These are phyloP conservation scores for Asclepias syriaca DNA, from an alignment of 257 asterid species.

Conservation along the genomic window DNA sequence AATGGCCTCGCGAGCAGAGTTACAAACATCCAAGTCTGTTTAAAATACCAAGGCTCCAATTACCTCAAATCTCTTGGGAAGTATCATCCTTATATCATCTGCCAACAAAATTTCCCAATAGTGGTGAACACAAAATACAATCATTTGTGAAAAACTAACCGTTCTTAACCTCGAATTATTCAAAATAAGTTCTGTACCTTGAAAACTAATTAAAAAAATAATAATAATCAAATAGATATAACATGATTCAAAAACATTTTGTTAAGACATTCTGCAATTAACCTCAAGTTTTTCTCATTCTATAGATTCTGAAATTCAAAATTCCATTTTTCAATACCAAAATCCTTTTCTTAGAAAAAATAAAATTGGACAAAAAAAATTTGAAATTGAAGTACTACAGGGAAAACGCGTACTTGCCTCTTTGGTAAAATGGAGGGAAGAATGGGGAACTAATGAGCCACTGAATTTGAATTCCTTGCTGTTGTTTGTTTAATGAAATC, in stretches of 20 bases:
- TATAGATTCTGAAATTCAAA: not conserved
- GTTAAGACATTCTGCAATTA: not conserved
- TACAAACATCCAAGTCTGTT: conserved; percentile 29
- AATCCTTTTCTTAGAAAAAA: too few relatives aligned
- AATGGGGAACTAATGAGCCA: too few relatives aligned
- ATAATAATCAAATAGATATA: not conserved
- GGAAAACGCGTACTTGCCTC: too few relatives aligned
- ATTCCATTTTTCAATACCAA: too few relatives aligned
- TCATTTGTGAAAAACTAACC: not conserved
- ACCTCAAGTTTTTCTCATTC: not conserved
- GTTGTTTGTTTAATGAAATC: too few relatives aligned
- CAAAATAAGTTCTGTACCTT: not conserved
- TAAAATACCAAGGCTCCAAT: conserved; percentile 63
- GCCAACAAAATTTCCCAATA: conserved; percentile 13
- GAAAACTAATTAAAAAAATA: not conserved
- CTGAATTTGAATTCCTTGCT: too few relatives aligned
- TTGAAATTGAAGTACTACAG: too few relatives aligned
- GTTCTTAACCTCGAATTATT: not conserved
- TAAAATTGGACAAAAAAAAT: too few relatives aligned
- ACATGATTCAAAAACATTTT: not conserved
- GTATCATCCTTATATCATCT: conserved; percentile 68
- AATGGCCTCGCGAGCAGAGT: conserved; percentile 44
- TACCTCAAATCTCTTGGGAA: conserved; percentile 77
- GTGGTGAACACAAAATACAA: not conserved
- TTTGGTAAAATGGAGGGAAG: too few relatives aligned